Evolutionary conservation across 1,284 basidiomycete species (phyloP).

Genomic region (Sanghuangporus sanghuang): DNA sequence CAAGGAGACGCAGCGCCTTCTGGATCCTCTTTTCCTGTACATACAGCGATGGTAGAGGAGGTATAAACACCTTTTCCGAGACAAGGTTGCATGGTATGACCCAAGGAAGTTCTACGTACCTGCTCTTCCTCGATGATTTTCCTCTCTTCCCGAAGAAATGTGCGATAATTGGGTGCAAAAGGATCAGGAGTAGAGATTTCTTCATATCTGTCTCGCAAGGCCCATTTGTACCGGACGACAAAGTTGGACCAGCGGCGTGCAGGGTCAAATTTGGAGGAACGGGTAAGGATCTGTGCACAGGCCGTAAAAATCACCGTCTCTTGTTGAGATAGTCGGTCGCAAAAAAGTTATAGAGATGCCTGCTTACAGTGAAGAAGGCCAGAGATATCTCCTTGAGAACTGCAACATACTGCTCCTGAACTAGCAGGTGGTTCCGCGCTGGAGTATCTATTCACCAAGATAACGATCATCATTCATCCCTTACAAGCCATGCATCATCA

Average conservation of each 20-base stretch:
- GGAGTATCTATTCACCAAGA: slow-evolving; percentile 3
- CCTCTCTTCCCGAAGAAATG: slow-evolving; percentile 7
- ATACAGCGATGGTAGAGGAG: neutral
- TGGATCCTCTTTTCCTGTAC: neutral
- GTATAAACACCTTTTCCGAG: neutral
- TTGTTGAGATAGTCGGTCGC: neutral
- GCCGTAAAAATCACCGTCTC: no score
- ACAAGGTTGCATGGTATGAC: neutral
- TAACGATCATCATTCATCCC: neutral
- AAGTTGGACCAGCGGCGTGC: slow-evolving; percentile 45
- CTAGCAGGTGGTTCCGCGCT: neutral
- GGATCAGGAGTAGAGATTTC: slow-evolving; percentile 29
- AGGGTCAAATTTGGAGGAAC: slow-evolving; percentile 29
- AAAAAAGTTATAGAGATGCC: neutral
- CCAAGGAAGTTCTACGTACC: neutral
- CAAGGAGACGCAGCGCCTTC: neutral
- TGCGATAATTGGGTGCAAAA: slow-evolving; percentile 8
- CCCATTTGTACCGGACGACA: slow-evolving; percentile 70
- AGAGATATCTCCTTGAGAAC: slow-evolving; percentile 3
- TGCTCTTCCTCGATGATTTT: neutral
- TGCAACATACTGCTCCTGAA: neutral
- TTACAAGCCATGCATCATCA: neutral
- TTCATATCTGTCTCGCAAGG: slow-evolving; percentile 51
- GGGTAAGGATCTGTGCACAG: slow-evolving; percentile 28
- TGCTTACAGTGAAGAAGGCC: slow-evolving; percentile 6